Percentiles rank a stretch among this genome's conserved stretches.
Conservation (phyloP, 129 eudicot species). For the Tagetes erecta region DNA sequence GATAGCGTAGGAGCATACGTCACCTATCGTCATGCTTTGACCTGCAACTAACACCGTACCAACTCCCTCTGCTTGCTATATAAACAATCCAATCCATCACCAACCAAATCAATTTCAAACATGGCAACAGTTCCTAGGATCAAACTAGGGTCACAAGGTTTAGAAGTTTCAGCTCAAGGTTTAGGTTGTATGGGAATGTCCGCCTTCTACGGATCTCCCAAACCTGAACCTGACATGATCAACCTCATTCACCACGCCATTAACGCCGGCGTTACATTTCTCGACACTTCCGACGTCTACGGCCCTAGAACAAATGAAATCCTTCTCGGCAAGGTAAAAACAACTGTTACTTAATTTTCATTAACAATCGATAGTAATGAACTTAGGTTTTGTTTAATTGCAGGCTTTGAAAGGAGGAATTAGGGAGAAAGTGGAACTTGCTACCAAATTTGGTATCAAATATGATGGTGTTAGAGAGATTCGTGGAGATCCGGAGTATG, state of each 20-base stretch:
- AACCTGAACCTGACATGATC: constrained; percentile 46
- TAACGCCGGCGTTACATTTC: constrained; percentile 41
- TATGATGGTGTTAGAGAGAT: neutral
- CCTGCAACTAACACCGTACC: too few species aligned
- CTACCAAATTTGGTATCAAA: constrained; percentile 1
- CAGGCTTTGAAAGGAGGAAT: neutral
- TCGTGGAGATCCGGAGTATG: neutral
- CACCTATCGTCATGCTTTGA: too few species aligned
- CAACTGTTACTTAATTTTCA: too few species aligned
- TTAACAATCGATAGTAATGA: neutral
- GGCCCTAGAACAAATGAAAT: constrained; percentile 53
- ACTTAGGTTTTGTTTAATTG: neutral
- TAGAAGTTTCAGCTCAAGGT: constrained; percentile 43
- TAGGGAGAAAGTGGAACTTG: neutral
- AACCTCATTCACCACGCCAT: constrained; percentile 50
- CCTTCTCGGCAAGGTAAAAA: constrained; percentile 42
- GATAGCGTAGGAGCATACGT: too few species aligned
- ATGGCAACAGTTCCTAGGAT: constrained; percentile 24
- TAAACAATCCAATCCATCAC: too few species aligned
- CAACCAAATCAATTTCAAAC: too few species aligned
- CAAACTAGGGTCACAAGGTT: constrained; percentile 48
- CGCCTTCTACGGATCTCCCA: constrained; percentile 38
- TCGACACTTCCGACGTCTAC: constrained; percentile 51
- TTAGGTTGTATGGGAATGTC: constrained; percentile 55
- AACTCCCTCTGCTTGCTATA: too few species aligned